A percentile compares a stretch with the other conserved stretches of the same genome.
phyloP scores from a whole-genome alignment of 1,284 basidiomycete genomes.

The Thelephora terrestris region DNA sequence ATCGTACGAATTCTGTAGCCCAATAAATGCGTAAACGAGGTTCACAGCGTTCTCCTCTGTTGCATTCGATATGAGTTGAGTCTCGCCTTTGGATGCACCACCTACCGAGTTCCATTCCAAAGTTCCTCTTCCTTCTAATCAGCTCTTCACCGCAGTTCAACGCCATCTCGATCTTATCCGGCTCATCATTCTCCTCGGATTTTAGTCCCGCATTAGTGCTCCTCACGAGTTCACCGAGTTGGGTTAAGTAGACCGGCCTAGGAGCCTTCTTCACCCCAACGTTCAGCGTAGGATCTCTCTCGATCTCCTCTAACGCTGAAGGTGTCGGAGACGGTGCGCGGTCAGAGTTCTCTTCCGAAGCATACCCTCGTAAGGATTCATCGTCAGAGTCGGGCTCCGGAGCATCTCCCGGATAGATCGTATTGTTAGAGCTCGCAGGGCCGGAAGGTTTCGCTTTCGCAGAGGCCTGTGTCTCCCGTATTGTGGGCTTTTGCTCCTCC shows the following conservation, averaged over 20 bases:
- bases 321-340: slow-evolving; percentile 73
- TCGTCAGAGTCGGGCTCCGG: slow-evolving; percentile 61
- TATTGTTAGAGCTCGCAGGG: neutral
- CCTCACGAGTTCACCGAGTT: slow-evolving; percentile 65
- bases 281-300: slow-evolving; percentile 71
- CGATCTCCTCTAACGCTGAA: slow-evolving; percentile 73
- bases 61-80: neutral
- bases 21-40: slow-evolving; percentile 64
- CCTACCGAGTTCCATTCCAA: slow-evolving; percentile 78
- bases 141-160: slow-evolving; percentile 71
- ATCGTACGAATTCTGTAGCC: slow-evolving; percentile 78
- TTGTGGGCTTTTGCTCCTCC: neutral
- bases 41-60: slow-evolving; percentile 84
- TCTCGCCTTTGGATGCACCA: slow-evolving; percentile 5
- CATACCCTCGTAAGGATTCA: slow-evolving; percentile 66
- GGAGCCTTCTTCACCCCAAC: slow-evolving; percentile 55
- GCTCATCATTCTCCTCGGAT: slow-evolving; percentile 55
- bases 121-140: slow-evolving; percentile 71
- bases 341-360: slow-evolving; percentile 48
- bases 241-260: slow-evolving; percentile 75
- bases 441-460: slow-evolving; percentile 1
- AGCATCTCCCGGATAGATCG: slow-evolving; percentile 7
- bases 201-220: slow-evolving; percentile 31
- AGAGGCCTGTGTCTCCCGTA: neutral
- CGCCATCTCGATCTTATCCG: slow-evolving; percentile 69